Evolutionary conservation across 2,329 filamentous ascomycete genomes (phyloP).

Genomic region (Fusarium pseudocircinatum): DNA sequence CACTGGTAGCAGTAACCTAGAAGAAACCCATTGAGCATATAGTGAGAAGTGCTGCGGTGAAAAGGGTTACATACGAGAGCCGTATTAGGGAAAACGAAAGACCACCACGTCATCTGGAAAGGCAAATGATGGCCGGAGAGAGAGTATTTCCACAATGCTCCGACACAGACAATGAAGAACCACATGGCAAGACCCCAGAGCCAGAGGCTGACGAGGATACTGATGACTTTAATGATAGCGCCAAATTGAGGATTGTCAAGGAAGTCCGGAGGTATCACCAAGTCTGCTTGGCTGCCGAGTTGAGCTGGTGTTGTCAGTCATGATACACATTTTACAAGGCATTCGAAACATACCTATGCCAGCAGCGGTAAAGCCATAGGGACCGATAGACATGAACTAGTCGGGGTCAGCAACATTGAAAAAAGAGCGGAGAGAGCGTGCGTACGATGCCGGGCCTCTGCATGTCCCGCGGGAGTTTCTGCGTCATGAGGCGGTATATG

Average conservation of each 20-base stretch:
- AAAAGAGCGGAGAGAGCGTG: not conserved
- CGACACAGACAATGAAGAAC: slow-evolving; percentile 85
- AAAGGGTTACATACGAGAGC: slow-evolving; percentile 59
- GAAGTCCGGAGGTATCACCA: slow-evolving; percentile 56
- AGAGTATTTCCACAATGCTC: slow-evolving; percentile 76
- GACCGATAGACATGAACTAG: slow-evolving; percentile 82
- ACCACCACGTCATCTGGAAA: slow-evolving; percentile 89
- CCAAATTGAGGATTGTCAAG: slow-evolving; percentile 54
- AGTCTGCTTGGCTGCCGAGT: slow-evolving; percentile 55
- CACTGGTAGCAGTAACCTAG: slow-evolving; percentile 73
- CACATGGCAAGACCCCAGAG: slow-evolving; percentile 84
- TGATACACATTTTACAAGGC: not conserved
- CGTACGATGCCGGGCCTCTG: slow-evolving; percentile 77
- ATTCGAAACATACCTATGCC: slow-evolving; percentile 48
- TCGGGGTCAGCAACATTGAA: not conserved
- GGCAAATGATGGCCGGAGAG: slow-evolving; percentile 67
- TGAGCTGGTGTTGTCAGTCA: slow-evolving; percentile 47
- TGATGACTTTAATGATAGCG: slow-evolving; percentile 58
- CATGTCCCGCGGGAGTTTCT: slow-evolving; percentile 81
- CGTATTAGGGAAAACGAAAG: slow-evolving; percentile 84
- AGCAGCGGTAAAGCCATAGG: slow-evolving; percentile 68
- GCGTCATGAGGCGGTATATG: slow-evolving; percentile 87
- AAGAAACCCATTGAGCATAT: not conserved
- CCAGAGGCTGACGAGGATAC: slow-evolving; percentile 76
- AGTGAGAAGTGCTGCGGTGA: not conserved